A percentile compares a stretch with the other conserved stretches of the same genome.
Evolutionary conservation across 768 basidiomycete genomes (phyloP).

Genomic region (Russula griseocarnosa): DNA sequence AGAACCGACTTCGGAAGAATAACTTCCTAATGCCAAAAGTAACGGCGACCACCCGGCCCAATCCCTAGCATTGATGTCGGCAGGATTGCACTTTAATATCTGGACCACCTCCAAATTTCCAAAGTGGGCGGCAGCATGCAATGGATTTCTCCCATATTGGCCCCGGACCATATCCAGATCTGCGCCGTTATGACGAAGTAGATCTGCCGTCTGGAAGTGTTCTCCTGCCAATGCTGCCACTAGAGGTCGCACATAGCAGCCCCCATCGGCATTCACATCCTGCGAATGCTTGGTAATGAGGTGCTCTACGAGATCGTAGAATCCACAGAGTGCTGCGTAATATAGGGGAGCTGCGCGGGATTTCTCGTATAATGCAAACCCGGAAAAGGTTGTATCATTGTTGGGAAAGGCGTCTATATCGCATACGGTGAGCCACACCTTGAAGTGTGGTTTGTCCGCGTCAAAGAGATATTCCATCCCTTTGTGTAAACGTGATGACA

Average conservation of each 20-base stretch:
- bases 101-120: no score
- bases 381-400: not conserved
- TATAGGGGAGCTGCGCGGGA: not conserved
- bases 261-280: not conserved
- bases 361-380: fast-evolving
- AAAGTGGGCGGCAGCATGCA: not conserved
- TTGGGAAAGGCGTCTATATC: not conserved
- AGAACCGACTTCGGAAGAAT: not conserved
- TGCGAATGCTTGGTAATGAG: not conserved
- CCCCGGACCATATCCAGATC: no score
- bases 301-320: not conserved
- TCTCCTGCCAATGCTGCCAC: not conserved
- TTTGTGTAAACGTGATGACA: not conserved
- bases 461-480: not conserved
- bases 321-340: not conserved
- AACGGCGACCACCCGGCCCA: fast-evolving
- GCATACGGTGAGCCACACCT: not conserved
- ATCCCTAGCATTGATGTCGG: not conserved
- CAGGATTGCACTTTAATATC: not conserved
- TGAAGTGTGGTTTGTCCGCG: not conserved
- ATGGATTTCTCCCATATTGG: fast-evolving
- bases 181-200: not conserved
- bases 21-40: not conserved
- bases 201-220: not conserved
- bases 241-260: not conserved